Conservation (phyloP, 768 basidiomycete species). For the Boletus rubroflammeus region DNA sequence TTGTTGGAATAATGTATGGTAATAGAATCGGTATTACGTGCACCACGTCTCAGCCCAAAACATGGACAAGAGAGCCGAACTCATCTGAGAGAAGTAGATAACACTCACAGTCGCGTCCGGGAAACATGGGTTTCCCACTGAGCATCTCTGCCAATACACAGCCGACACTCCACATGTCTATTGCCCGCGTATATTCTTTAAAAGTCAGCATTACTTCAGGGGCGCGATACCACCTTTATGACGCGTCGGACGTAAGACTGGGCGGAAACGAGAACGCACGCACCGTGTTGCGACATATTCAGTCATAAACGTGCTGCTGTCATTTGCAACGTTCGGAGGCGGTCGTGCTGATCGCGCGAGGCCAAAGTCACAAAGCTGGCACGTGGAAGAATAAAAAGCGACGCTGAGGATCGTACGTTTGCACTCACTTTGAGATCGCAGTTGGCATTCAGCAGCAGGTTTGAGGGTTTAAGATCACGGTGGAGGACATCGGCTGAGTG, state of each 20-base stretch:
- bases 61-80: background rate
- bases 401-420: background rate
- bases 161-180: conserved; percentile 86
- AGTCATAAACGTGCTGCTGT: conserved; percentile 79
- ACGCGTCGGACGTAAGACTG: background rate
- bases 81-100: background rate
- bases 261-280: background rate
- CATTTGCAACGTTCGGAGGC: conserved; percentile 68
- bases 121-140: conserved; percentile 88
- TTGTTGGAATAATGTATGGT: background rate
- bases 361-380: conserved; percentile 81
- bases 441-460: conserved; percentile 92
- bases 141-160: conserved; percentile 92
- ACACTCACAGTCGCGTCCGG: conserved; percentile 80
- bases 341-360: conserved; percentile 77
- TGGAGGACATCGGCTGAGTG: conserved; percentile 95
- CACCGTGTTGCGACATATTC: conserved; percentile 96
- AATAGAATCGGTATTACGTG: background rate
- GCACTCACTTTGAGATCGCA: conserved; percentile 84
- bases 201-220: conserved; percentile 99
- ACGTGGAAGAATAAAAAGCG: background rate
- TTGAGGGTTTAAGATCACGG: conserved; percentile 94
- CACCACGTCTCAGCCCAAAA: background rate
- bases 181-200: conserved; percentile 88
- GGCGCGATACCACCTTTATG: conserved; percentile 86